Evolutionary conservation across 768 basidiomycete genomes (phyloP), one percentile per base, ranked within the genome.

Genomic region (Russula foetens): DNA sequence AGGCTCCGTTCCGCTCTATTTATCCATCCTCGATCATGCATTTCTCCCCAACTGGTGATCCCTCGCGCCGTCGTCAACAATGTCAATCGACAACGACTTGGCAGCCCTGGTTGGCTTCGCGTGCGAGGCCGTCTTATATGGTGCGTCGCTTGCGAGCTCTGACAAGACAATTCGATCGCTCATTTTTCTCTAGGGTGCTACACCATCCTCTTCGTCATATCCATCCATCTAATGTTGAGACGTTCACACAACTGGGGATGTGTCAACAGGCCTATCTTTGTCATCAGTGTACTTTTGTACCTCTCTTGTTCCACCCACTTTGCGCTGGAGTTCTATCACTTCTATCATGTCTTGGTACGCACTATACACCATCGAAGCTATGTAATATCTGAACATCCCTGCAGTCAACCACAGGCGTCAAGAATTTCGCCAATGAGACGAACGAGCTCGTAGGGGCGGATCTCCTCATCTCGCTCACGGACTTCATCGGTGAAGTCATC

Each of bases 51-150:
- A 23, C 1, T 26, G 8, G 21, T n/a, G 19, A 29, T n/a, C 35
- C 44, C 49, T 24, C 23, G 28, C 5, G 9, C 35, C 33, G 39
- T 14, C 8, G 41, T 19, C 47, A 52, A 23, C 19, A n/a, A 74
- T 72, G 70, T 38, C 33, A 23, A 70, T 75, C 46, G 56, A 66
- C 1, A 66, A 60, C 14, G 70, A 75, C 54, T 17, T 75, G 2
- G 70, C 75, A 38, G 70, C 73, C 14, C 61, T 77, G 50, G 67
- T 75, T 47, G 75, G 75, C 26, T 76, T 76, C 53, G 71, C 58
- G 3, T 73, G 70, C 62, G 76, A 77, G 60, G 68, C 73, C 0
- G 67, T 67, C 17, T 63, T 75, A 15, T 77, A 73, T 67, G 76
- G 76, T 75, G 33, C 38, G 65, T 60, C 0, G 29, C 17, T 12